phyloP scores from a whole-genome alignment of 306 rosid species.

The Rosa persica region DNA sequence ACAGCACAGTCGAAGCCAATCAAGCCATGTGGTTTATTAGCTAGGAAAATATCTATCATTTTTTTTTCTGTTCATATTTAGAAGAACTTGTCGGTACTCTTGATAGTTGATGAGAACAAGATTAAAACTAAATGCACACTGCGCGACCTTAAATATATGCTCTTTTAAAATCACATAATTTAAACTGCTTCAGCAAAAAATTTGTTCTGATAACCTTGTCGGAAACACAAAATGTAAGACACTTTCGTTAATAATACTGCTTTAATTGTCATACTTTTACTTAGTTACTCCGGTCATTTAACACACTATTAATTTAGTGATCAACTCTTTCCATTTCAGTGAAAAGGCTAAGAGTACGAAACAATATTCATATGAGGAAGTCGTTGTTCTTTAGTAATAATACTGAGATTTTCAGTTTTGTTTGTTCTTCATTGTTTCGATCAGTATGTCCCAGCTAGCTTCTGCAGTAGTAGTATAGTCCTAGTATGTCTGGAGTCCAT shows the following conservation, averaged over 20 bases:
- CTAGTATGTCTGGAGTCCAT: background rate
- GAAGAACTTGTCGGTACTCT: background rate
- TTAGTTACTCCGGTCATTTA: background rate
- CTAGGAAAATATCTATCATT: background rate
- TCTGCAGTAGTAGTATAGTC: background rate
- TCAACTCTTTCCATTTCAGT: background rate
- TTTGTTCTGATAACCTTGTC: background rate
- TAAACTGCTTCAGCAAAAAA: background rate
- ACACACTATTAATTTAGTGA: background rate
- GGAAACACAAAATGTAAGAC: no score
- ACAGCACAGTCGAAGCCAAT: conserved; percentile 2
- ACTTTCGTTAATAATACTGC: background rate
- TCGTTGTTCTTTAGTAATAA: background rate
- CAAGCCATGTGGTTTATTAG: background rate
- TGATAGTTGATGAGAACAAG: background rate
- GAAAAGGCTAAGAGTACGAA: background rate
- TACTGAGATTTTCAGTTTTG: background rate
- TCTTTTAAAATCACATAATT: background rate
- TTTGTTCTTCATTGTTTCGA: background rate
- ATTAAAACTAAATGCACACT: background rate
- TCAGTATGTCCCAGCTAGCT: background rate
- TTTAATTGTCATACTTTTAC: background rate
- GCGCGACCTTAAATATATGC: background rate
- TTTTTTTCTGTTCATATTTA: background rate
- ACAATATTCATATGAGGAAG: background rate